Percentiles rank a stretch among this genome's conserved stretches.
Conservation (phyloP, 306 rosid genomes). For the Lupinus albus region DNA sequence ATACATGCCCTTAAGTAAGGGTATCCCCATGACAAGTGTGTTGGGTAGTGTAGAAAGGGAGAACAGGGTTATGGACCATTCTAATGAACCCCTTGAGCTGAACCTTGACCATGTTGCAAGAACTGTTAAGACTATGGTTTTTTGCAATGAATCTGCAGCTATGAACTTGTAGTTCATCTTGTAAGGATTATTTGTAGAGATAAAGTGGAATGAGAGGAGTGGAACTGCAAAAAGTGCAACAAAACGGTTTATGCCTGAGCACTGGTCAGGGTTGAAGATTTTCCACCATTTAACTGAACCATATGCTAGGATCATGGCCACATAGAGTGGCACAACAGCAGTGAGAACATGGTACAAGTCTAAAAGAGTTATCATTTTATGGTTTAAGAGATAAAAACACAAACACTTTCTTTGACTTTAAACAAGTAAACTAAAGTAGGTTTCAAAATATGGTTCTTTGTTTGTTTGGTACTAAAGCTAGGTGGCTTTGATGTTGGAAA, state of each 20-base stretch:
- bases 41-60: slow-evolving; percentile 80
- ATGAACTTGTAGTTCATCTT: slow-evolving; percentile 72
- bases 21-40: slow-evolving; percentile 89
- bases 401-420: too few relatives aligned
- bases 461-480: too few relatives aligned
- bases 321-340: slow-evolving; percentile 81
- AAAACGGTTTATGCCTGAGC: slow-evolving; percentile 88
- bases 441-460: too few relatives aligned
- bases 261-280: slow-evolving; percentile 72
- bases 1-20: slow-evolving; percentile 86
- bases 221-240: slow-evolving; percentile 94
- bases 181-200: slow-evolving; percentile 75
- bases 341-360: slow-evolving; percentile 96
- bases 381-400: too few relatives aligned
- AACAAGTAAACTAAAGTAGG: too few relatives aligned
- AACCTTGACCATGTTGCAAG: slow-evolving; percentile 59
- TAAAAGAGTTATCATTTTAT: too few relatives aligned
- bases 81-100: slow-evolving; percentile 59
- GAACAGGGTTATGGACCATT: slow-evolving; percentile 86
- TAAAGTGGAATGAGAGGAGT: slow-evolving; percentile 82
- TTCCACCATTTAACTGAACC: slow-evolving; percentile 94
- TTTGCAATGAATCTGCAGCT: slow-evolving; percentile 73
- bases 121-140: slow-evolving; percentile 51
- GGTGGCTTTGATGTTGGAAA: too few relatives aligned
- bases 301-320: slow-evolving; percentile 86